Evolutionary conservation across 2,329 filamentous ascomycete genomes (phyloP).

Genomic region (Apiospora marii): DNA sequence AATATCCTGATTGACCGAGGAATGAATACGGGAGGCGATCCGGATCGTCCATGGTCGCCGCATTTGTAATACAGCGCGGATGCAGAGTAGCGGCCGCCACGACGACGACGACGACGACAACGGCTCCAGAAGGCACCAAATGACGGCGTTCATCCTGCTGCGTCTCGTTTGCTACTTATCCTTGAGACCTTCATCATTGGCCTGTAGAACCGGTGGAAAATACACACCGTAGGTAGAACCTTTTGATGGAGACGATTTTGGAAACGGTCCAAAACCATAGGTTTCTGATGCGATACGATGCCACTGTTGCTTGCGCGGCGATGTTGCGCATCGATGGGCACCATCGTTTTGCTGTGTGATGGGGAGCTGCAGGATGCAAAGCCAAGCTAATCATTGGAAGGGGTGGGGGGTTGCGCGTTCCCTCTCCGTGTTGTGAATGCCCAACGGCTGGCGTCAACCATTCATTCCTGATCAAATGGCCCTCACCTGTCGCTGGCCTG

Average conservation of each 20-base stretch:
- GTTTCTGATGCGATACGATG: neutral
- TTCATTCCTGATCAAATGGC: neutral
- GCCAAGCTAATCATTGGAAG: neutral
- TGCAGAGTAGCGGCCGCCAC: neutral
- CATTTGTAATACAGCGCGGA: neutral
- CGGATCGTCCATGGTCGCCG: neutral
- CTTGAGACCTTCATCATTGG: neutral
- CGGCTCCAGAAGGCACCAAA: neutral
- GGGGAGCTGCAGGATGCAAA: conserved; percentile 1
- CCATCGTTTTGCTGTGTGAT: conserved; percentile 9
- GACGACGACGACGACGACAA: neutral
- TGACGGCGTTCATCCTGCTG: neutral
- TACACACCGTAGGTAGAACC: neutral
- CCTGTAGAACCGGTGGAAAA: neutral
- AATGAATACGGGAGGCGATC: neutral
- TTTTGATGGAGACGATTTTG: neutral
- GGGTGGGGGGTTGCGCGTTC: neutral
- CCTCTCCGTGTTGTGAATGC: neutral
- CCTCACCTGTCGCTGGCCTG: conserved; percentile 8
- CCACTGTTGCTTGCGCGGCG: conserved; percentile 7
- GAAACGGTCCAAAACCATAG: neutral
- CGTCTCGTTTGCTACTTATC: neutral
- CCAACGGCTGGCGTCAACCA: neutral
- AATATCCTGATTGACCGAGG: neutral
- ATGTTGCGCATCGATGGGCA: conserved; percentile 14